Evolutionary conservation across 192 early-diverging fungal species (phyloP), one percentile per base, ranked within the genome.

Genomic region (Coemansia guatemalensis): DNA sequence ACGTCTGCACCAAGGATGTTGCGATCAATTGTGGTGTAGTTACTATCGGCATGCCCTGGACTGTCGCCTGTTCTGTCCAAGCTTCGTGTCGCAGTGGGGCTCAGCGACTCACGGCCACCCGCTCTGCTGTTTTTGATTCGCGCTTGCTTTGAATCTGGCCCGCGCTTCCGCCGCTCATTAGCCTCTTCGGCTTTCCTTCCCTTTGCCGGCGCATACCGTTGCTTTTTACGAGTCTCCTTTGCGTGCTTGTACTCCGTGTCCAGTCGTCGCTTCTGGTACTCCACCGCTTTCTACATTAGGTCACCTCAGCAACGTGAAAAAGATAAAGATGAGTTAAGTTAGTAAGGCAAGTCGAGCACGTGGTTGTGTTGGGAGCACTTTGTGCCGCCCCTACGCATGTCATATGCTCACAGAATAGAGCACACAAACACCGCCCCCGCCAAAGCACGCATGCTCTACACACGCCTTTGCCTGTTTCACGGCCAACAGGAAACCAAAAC

Each of bases 221-320:
- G 54, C 23, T 60, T 48, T 25, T 70, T 73, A 22, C 77, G 77
- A 5, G 77, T 57, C 39, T 79, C 77, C 41, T 79, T 79, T 29
- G 57, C 29, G 52, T 65, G 50, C 26, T 63, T 60, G 54, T 64
- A 58, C 26, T 79, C 77, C 8, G 71, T 56, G 32, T 79, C 68
- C 33, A 79, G n/a, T 27, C 77, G 64, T 26, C 77, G 77, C 48
- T 70, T 73, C 24, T 79, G 77, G 48, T 74, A 74, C 20, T 79
- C 77, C 11, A 79, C 62, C 23, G 77, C 77, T 23, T 60, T 65
- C 77, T 74, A 79, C 62, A 57, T 17, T 17, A 44, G 12, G 12
- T 12, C 39, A 44, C 12, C 8, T 44, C 14, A 17, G 4, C 39
- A 44, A 14, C 39, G 3, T 8, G 4, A 44, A 6, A 44, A 9